Evolutionary conservation across 2,329 filamentous ascomycete genomes (phyloP), one percentile per base, ranked within the genome.

Genomic region (Drechmeria coniospora): DNA sequence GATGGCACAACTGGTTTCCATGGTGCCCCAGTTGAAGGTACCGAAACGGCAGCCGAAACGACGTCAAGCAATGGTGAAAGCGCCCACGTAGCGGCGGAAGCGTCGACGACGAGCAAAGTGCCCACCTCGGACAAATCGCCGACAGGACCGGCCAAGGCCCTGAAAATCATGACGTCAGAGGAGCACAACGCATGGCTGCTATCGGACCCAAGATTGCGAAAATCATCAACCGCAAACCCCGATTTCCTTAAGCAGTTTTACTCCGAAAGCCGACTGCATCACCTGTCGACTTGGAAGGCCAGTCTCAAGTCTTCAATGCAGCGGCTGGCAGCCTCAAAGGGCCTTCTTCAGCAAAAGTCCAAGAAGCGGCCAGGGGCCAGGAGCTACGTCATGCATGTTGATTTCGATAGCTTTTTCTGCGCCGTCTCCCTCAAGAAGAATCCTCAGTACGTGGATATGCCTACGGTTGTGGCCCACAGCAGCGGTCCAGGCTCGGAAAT

Each of bases 351-450:
- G 3, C 53, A 65, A 47, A 41, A 48, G 36, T 5, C 57, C 39
- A 61, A 74, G 42, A 61, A 63, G 23, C 62, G 63, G 15, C 59
- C 67, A 9, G 79, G 77, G 0, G 56, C 74, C 3, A 66, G 86
- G 34, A 62, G 79, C 27, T 98, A 95, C 42, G 67, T 98, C 29
- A 69, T 98, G 45, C 90, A 98, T 43, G 83, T 98, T 17, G 90
- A 98, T 47, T 98, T 98, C 49, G 92, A 98, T 54, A 90, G 84
- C 51, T 98, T 98, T 56, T 98, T 98, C 52, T 93, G 86, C 33
- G 82, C 92, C 0, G 82, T 98, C 0, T 94, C 90, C 1, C 47
- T 73, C 10, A 83, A 84, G 41, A 79, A 74, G 29, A 64, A 74
- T 15, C 84, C 87, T 0, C 73, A 92, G 13, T 76, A 71, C 34